Conservation (phyloP, 108 stramenopile genomes). For the Skeletonema potamos region DNA sequence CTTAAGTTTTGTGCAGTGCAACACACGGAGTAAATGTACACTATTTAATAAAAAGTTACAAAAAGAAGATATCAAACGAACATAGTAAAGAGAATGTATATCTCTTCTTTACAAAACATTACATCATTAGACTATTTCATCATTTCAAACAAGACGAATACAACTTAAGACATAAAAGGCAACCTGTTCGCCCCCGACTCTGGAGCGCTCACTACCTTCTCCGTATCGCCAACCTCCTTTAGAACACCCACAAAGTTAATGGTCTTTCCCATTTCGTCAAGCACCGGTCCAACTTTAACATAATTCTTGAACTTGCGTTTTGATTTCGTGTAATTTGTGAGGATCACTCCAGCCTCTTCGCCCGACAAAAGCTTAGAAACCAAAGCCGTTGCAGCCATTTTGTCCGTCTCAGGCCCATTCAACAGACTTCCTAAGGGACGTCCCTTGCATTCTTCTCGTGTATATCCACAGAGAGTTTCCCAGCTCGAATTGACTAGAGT, state of each 20-base stretch:
- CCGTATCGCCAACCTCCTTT: slow-evolving; percentile 49
- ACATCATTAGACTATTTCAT: not conserved
- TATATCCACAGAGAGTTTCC: slow-evolving; percentile 74
- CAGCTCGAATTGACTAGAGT: slow-evolving; percentile 73
- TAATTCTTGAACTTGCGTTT: slow-evolving; percentile 69
- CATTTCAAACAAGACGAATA: not conserved
- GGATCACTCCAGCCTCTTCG: slow-evolving; percentile 62
- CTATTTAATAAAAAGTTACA: no score
- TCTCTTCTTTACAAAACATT: not conserved
- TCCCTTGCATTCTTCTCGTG: slow-evolving; percentile 56
- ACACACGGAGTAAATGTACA: no score
- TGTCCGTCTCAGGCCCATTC: slow-evolving; percentile 69
- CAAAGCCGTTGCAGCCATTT: slow-evolving; percentile 48
- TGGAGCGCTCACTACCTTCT: not conserved
- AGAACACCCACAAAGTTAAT: slow-evolving; percentile 79
- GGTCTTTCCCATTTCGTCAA: slow-evolving; percentile 51
- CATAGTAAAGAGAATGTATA: not conserved
- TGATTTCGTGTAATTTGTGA: slow-evolving; percentile 76
- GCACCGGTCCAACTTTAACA: slow-evolving; percentile 63
- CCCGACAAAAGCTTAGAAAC: slow-evolving; percentile 53
- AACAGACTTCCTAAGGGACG: slow-evolving; percentile 56
- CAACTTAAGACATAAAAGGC: slow-evolving; percentile 22
- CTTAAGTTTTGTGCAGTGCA: no score
- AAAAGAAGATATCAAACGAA: not conserved
- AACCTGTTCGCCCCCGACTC: not conserved